Percentiles rank a stretch among this genome's conserved stretches.
Evolutionary conservation across 805 yeast genomes (phyloP).

Genomic region (Yamadazyma scolyti): DNA sequence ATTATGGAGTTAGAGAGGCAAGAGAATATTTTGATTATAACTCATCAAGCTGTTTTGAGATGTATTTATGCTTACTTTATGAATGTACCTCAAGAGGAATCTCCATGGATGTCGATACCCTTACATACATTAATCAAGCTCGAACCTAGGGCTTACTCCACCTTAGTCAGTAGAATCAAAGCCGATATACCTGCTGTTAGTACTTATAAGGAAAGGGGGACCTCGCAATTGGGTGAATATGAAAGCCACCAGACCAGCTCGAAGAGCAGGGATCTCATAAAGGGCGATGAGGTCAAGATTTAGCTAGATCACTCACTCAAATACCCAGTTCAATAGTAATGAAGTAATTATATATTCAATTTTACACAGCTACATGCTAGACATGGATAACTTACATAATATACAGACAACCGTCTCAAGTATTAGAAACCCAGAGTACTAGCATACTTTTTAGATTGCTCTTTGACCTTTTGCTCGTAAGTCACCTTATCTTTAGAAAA

Average conservation of each 20-base stretch:
- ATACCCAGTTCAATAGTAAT: too few relatives aligned
- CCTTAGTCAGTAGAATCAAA: conserved; percentile 82
- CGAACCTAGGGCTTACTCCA: conserved; percentile 93
- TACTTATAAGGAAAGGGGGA: conserved; percentile 94
- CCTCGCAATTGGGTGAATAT: conserved; percentile 59
- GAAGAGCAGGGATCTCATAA: conserved; percentile 51
- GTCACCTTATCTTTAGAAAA: conserved; percentile 62
- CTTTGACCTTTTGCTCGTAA: conserved; percentile 73
- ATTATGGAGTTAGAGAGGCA: conserved; percentile 98
- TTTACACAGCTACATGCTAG: neutral
- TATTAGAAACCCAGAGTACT: conserved; percentile 18
- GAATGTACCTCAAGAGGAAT: conserved; percentile 96
- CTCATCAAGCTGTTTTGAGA: conserved; percentile 96
- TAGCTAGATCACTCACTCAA: too few relatives aligned
- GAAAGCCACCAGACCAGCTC: conserved; percentile 28
- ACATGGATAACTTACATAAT: neutral
- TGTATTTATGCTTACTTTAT: conserved; percentile 97
- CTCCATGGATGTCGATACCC: conserved; percentile 99
- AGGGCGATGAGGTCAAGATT: conserved; percentile 21
- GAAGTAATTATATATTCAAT: conserved; percentile 1
- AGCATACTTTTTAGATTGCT: conserved; percentile 75
- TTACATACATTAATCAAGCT: conserved; percentile 89
- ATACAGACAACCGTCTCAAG: too few relatives aligned
- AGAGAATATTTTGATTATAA: conserved; percentile 90
- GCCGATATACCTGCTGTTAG: conserved; percentile 98